Base-by-base conservation (phyloP, 768 basidiomycete genomes). In the Obba rivulosa region DNA sequence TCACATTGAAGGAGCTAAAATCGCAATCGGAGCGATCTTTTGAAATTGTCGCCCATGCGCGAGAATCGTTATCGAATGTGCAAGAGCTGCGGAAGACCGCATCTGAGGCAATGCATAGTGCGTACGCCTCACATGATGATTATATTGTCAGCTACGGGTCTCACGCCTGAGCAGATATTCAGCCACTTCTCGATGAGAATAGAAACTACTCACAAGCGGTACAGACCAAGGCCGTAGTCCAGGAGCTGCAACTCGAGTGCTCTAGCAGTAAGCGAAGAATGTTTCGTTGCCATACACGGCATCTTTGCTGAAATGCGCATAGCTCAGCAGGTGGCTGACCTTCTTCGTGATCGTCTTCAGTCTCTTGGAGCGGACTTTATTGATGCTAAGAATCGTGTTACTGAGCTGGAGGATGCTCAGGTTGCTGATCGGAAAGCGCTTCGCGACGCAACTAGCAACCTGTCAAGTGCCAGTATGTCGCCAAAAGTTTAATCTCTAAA, bases 241-340 rank as follows among this genome's bases (percentile, higher is more conserved):
- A 41, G 34, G 49, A 46, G 3, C 49, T 65, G 7, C 48, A 59
- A 38, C 20, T 53, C 2, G 60, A 60, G 21, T 60, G 53, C 51
- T 34, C 48, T 0, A 56, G 53, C 23, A 52, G 63, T 62, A 38
- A 46, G 56, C 43, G 17, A 11, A 16, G 5, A 36, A 13, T 22
- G 43, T 34, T 44, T 5, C 4, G 25, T 8, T 20, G 20, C n/a
- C 23, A 20, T 23, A 23, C 11, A 16, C n/a, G n/a, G n/a, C n/a
- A n/a, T n/a, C n/a, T 7, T 16, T 0, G 14, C 25, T 24, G 20
- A 9, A 31, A 4, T 21, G 7, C 25, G 10, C 17, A 11, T 37
- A 77, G 75, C 72, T n/a, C 67, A 73, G 48, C 73, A 77, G 60
- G 75, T 77, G 34, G 65, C 69, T 23, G 73, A 76, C 43, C 55